These are phyloP conservation scores for Medicago lupulina DNA, from an alignment of 306 rosid genomes.

Conservation along the genomic window DNA sequence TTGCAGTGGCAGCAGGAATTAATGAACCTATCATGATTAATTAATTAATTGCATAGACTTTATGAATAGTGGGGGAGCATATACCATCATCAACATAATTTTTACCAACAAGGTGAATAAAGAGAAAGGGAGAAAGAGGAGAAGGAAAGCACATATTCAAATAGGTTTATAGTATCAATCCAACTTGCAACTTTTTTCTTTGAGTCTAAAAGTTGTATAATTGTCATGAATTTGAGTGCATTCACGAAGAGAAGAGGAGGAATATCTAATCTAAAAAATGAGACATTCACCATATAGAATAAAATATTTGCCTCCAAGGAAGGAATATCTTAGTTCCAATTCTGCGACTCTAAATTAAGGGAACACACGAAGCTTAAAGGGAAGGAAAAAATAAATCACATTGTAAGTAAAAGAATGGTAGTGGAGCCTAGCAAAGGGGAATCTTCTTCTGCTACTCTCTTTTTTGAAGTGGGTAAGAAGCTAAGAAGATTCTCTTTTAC, in stretches of 20 bases:
- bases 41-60: slow-evolving; percentile 42
- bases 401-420: slow-evolving; percentile 58
- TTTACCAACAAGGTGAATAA: slow-evolving; percentile 58
- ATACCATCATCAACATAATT: slow-evolving; percentile 51
- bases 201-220: slow-evolving; percentile 77
- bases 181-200: slow-evolving; percentile 75
- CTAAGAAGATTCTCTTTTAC: slow-evolving; percentile 88
- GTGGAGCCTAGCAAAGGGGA: slow-evolving; percentile 65
- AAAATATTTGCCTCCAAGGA: slow-evolving; percentile 70
- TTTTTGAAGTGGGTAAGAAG: slow-evolving; percentile 97
- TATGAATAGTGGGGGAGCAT: slow-evolving; percentile 57
- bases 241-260: slow-evolving; percentile 59
- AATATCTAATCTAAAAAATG: slow-evolving; percentile 73
- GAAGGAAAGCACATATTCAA: slow-evolving; percentile 81
- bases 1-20: slow-evolving; percentile 47
- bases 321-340: slow-evolving; percentile 96
- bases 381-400: slow-evolving; percentile 24
- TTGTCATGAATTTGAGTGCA: slow-evolving; percentile 80
- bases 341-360: slow-evolving; percentile 92
- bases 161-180: slow-evolving; percentile 77
- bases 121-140: slow-evolving; percentile 45
- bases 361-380: slow-evolving; percentile 84
- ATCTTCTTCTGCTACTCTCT: slow-evolving; percentile 82
- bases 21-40: slow-evolving; percentile 57
- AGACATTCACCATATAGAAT: slow-evolving; percentile 75